Conservation (phyloP, 768 basidiomycete genomes). For the Lepiota venenata region DNA sequence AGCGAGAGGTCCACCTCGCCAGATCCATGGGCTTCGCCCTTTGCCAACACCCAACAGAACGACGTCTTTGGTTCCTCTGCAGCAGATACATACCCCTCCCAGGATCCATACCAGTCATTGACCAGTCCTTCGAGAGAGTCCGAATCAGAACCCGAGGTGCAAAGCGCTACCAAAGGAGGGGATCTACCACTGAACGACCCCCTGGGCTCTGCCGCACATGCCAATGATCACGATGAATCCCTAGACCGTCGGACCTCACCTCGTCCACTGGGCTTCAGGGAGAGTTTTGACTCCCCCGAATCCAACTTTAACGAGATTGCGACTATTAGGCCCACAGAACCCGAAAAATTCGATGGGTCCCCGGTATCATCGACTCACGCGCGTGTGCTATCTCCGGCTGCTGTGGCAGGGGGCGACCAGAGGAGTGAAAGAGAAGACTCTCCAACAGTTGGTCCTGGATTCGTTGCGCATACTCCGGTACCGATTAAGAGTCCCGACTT, state of each 20-base stretch:
- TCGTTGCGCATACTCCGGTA: conserved; percentile 1
- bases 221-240: conserved; percentile 31
- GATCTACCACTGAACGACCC: conserved; percentile 28
- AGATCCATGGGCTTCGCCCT: conserved; percentile 74
- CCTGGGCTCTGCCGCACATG: conserved; percentile 25
- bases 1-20: conserved; percentile 59
- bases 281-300: conserved; percentile 35
- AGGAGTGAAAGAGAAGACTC: neutral
- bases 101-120: conserved; percentile 20
- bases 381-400: neutral
- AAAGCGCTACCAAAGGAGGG: conserved; percentile 13
- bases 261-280: conserved; percentile 50
- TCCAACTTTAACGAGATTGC: conserved; percentile 38
- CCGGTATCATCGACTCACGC: conserved; percentile 14
- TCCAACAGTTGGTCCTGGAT: neutral
- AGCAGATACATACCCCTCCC: conserved; percentile 21
- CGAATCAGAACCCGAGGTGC: conserved; percentile 1
- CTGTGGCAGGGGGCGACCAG: neutral
- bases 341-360: conserved; percentile 17
- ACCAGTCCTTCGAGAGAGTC: conserved; percentile 12
- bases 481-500: conserved; percentile 19
- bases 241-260: conserved; percentile 27
- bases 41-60: conserved; percentile 30
- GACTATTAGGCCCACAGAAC: conserved; percentile 35
- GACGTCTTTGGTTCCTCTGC: conserved; percentile 26